Conservation (phyloP, 257 asterid species). For the Ilex asprella region DNA sequence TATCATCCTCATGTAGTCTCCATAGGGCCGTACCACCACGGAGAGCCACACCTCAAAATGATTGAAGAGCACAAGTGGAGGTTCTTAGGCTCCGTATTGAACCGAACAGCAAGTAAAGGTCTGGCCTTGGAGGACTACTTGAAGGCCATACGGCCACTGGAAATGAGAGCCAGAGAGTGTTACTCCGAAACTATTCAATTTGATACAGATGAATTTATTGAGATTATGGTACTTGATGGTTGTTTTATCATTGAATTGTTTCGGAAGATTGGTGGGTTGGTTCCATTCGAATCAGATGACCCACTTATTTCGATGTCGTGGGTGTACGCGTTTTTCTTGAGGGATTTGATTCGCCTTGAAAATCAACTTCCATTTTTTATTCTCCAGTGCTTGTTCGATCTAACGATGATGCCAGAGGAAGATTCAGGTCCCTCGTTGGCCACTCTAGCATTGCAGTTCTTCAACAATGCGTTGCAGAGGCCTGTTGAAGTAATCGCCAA, state of each 20-base stretch:
- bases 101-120: conserved; percentile 28
- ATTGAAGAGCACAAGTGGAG: conserved; percentile 94
- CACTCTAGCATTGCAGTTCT: conserved; percentile 39
- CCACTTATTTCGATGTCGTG: conserved; percentile 67
- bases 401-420: conserved; percentile 32
- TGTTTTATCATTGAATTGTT: conserved; percentile 75
- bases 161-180: conserved; percentile 54
- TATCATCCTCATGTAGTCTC: conserved; percentile 70
- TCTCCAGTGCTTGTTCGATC: conserved; percentile 50
- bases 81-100: conserved; percentile 44
- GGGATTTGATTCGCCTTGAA: conserved; percentile 73
- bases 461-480: conserved; percentile 42
- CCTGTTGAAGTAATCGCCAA: conserved; percentile 30
- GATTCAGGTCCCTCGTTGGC: conserved; percentile 38
- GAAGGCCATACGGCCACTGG: conserved; percentile 49
- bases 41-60: conserved; percentile 51
- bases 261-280: conserved; percentile 49
- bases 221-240: conserved; percentile 81
- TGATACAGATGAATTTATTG: conserved; percentile 49
- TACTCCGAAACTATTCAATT: conserved; percentile 40
- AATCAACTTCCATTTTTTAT: conserved; percentile 81
- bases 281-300: conserved; percentile 53
- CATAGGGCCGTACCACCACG: conserved; percentile 85
- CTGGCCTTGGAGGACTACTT: conserved; percentile 35
- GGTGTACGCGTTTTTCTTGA: conserved; percentile 51